Percentiles rank a stretch among this genome's conserved stretches.
Conservation (phyloP, 1,284 basidiomycete species). For the Bjerkandera adusta region DNA sequence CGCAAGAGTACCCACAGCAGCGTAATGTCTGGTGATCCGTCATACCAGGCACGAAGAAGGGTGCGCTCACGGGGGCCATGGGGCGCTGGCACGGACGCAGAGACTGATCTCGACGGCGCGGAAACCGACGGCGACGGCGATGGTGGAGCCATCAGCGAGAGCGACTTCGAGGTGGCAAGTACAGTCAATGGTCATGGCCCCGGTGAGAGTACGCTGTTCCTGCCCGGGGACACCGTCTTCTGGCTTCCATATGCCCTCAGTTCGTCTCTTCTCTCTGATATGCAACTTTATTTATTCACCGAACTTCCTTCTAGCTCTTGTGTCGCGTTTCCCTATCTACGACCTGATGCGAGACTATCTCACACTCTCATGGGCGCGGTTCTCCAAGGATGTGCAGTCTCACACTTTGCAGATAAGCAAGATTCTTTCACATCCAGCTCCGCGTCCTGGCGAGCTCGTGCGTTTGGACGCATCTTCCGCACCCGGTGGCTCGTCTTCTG, state of each 20-base stretch:
- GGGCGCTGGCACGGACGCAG: constrained; percentile 48
- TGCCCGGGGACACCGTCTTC: constrained; percentile 86
- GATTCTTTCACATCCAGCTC: constrained; percentile 80
- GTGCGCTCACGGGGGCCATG: constrained; percentile 65
- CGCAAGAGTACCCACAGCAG: constrained; percentile 56
- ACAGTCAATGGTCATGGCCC: constrained; percentile 70
- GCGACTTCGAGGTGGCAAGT: constrained; percentile 77
- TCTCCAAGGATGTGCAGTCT: constrained; percentile 88
- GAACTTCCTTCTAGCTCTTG: constrained; percentile 53
- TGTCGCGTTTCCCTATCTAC: constrained; percentile 90
- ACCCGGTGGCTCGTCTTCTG: constrained; percentile 40
- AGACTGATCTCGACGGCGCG: constrained; percentile 67
- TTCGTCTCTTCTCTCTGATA: constrained; percentile 38
- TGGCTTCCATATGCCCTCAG: constrained; percentile 92
- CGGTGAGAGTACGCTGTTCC: constrained; percentile 81
- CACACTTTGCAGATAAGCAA: constrained; percentile 85
- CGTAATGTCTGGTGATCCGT: constrained; percentile 48
- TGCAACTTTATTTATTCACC: constrained; percentile 1
- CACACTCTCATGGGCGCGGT: constrained; percentile 89
- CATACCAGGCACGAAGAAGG: constrained; percentile 50
- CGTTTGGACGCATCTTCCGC: constrained; percentile 75
- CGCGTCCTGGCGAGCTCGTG: constrained; percentile 83
- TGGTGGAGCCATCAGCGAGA: constrained; percentile 75
- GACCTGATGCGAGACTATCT: constrained; percentile 92
- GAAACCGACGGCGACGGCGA: constrained; percentile 63